Conservation (phyloP, 176 grass and related monocot genomes). For the Ananas comosus region DNA sequence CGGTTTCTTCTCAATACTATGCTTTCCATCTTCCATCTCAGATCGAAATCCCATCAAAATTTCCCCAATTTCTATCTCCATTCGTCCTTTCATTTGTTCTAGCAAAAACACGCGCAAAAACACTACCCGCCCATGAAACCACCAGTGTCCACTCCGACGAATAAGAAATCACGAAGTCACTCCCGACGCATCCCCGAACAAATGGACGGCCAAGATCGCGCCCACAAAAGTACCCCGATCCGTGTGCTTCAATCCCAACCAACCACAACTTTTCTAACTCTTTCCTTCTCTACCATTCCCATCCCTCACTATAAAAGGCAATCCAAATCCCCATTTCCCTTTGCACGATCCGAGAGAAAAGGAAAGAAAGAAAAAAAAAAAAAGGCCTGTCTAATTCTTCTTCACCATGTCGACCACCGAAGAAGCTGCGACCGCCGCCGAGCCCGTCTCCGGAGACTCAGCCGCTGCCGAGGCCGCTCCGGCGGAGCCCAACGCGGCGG, state of each 20-base stretch:
- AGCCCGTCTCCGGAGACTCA: neutral
- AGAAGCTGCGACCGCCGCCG: slow-evolving; percentile 1
- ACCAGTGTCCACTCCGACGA: neutral
- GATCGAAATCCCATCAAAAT: neutral
- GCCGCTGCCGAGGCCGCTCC: neutral
- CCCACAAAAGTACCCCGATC: slow-evolving; percentile 27
- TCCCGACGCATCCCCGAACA: slow-evolving; percentile 8
- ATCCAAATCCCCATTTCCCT: neutral
- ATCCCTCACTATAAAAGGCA: slow-evolving; percentile 11
- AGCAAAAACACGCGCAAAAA: slow-evolving; percentile 35
- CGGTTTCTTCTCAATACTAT: neutral
- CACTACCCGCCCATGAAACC: slow-evolving; percentile 9
- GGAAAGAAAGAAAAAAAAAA: slow-evolving; percentile 3
- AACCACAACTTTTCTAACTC: slow-evolving; percentile 13
- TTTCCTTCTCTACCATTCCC: neutral
- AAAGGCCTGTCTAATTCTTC: neutral
- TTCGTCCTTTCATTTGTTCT: neutral
- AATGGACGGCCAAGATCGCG: slow-evolving; percentile 21
- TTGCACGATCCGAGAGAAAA: neutral
- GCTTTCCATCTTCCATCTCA: neutral
- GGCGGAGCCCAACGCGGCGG: neutral
- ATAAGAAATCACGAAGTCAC: neutral
- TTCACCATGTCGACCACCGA: slow-evolving; percentile 27
- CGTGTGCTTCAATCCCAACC: slow-evolving; percentile 5
- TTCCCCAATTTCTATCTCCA: neutral